Percentiles rank a stretch among this genome's conserved stretches.
Conservation (phyloP, 176 grass and related monocot genomes). For the Coix lacrymajobi region DNA sequence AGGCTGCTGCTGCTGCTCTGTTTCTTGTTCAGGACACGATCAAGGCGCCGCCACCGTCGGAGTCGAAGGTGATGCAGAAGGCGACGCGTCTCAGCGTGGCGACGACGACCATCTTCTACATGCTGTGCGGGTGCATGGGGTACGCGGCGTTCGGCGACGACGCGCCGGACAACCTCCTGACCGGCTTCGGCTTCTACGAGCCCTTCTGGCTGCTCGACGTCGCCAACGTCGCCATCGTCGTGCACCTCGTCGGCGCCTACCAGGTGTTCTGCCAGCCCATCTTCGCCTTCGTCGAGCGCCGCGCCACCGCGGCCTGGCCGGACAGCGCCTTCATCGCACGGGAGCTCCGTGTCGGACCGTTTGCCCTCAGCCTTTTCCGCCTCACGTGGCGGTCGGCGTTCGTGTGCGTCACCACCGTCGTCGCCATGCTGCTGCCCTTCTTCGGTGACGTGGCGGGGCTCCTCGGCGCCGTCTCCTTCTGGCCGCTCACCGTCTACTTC, state of each 20-base stretch:
- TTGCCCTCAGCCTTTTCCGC: constrained; percentile 45
- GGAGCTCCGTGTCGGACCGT: constrained; percentile 32
- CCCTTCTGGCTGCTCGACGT: constrained; percentile 82
- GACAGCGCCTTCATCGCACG: constrained; percentile 35
- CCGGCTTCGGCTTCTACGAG: constrained; percentile 72
- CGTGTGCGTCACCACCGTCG: constrained; percentile 64
- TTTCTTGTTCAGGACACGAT: constrained; percentile 43
- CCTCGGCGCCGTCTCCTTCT: constrained; percentile 84
- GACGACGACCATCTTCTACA: constrained; percentile 62
- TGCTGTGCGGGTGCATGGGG: constrained; percentile 79
- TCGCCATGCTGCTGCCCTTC: constrained; percentile 84
- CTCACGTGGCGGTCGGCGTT: constrained; percentile 58
- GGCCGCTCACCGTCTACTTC: constrained; percentile 94
- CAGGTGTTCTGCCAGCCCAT: constrained; percentile 70
- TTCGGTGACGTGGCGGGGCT: constrained; percentile 75
- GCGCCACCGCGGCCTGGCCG: constrained; percentile 31
- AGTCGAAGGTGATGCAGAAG: constrained; percentile 67
- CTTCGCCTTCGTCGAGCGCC: constrained; percentile 68
- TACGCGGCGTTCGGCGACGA: constrained; percentile 69
- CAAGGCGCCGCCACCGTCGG: constrained; percentile 55
- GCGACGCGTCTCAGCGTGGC: constrained; percentile 43
- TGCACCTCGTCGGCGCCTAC: constrained; percentile 71
- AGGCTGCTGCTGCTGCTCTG: not conserved
- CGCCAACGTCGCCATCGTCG: constrained; percentile 68
- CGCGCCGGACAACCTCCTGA: constrained; percentile 61